Conservation (phyloP, 441 rosid genomes). For the Pelargonium australe region DNA sequence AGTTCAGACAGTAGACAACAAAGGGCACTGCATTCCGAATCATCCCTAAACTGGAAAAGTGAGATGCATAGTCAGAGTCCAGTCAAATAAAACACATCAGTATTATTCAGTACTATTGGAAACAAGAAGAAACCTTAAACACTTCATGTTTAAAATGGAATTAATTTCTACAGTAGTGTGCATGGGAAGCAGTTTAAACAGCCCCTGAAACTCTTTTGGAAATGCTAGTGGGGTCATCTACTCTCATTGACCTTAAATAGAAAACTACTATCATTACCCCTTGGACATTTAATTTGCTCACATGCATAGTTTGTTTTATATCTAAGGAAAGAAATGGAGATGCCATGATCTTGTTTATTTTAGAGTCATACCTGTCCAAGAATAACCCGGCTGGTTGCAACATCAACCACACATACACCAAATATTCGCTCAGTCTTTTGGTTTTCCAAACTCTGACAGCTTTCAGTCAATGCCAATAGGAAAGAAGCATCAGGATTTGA, state of each 20-base stretch:
- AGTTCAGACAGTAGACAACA: slow-evolving; percentile 76
- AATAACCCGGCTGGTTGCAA: slow-evolving; percentile 74
- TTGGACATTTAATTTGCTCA: not conserved
- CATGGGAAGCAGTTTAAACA: not conserved
- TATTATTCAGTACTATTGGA: not conserved
- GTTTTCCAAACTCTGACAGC: slow-evolving; percentile 25
- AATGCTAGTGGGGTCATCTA: not conserved
- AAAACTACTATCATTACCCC: not conserved
- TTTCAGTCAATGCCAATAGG: slow-evolving; percentile 80
- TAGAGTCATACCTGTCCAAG: slow-evolving; percentile 67
- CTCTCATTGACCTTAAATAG: no score
- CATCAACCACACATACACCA: slow-evolving; percentile 89
- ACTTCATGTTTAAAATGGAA: not conserved
- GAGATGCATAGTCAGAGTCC: slow-evolving; percentile 3
- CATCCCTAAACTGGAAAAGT: slow-evolving; percentile 68
- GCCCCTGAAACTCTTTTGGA: slow-evolving; percentile 1
- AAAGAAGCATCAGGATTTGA: slow-evolving; percentile 91
- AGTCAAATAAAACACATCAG: slow-evolving; percentile 9
- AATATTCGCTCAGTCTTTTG: slow-evolving; percentile 42
- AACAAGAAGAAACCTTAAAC: not conserved
- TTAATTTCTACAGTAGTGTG: slow-evolving; percentile 6
- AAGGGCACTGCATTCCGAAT: slow-evolving; percentile 68
- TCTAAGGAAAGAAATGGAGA: slow-evolving; percentile 4
- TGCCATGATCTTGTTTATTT: slow-evolving; percentile 16
- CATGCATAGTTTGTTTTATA: not conserved